phyloP scores from a whole-genome alignment of 1,284 basidiomycete genomes.

The Ustilago nuda region DNA sequence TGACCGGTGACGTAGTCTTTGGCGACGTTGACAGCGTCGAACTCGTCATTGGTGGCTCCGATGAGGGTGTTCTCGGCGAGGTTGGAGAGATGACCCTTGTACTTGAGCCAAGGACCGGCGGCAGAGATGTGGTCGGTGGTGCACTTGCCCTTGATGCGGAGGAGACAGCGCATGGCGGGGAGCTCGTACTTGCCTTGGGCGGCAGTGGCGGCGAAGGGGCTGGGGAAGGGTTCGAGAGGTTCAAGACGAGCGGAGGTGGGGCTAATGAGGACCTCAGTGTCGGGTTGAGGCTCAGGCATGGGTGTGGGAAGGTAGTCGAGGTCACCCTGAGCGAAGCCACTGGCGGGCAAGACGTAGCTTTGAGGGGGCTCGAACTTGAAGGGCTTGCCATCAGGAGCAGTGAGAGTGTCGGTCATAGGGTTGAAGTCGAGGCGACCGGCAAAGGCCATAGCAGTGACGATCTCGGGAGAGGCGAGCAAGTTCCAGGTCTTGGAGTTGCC shows the following conservation, averaged over 20 bases:
- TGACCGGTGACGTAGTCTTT: constrained; percentile 61
- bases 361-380: constrained; percentile 89
- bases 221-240: constrained; percentile 84
- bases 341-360: constrained; percentile 84
- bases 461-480: constrained; percentile 95
- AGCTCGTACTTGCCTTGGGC: constrained; percentile 77
- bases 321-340: constrained; percentile 85
- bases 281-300: constrained; percentile 76
- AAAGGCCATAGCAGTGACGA: constrained; percentile 93
- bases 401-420: constrained; percentile 85
- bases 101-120: constrained; percentile 85
- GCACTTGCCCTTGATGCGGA: constrained; percentile 95
- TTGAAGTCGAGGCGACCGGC: constrained; percentile 95
- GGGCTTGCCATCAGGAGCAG: constrained; percentile 77
- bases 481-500: constrained; percentile 97
- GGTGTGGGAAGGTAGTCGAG: constrained; percentile 82
- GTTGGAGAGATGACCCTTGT: constrained; percentile 91
- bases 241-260: constrained; percentile 76
- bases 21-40: constrained; percentile 71
- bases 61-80: constrained; percentile 89
- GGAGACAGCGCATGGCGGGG: constrained; percentile 77
- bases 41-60: constrained; percentile 69
- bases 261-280: constrained; percentile 79
- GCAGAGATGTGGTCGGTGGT: constrained; percentile 80
- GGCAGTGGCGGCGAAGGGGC: constrained; percentile 75